phyloP scores from a whole-genome alignment of 192 early-diverging fungal genomes.

The Backusella westeae region DNA sequence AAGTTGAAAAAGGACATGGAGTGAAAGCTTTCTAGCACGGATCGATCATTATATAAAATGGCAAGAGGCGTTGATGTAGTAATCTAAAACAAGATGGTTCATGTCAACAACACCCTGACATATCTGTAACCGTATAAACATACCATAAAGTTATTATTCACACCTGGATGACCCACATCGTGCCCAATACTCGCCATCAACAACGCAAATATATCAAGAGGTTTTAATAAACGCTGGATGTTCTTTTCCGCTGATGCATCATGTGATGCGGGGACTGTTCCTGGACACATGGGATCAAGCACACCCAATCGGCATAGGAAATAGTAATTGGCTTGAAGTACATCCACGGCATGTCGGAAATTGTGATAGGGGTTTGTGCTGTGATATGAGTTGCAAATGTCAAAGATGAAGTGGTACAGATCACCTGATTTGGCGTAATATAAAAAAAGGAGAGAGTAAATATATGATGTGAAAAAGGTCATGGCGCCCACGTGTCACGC shows the following conservation, averaged over 20 bases:
- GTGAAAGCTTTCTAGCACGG: slow-evolving; percentile 97
- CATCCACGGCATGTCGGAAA: slow-evolving; percentile 91
- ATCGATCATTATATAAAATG: slow-evolving; percentile 88
- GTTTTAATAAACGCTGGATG: slow-evolving; percentile 42
- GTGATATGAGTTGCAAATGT: slow-evolving; percentile 49
- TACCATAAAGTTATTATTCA: slow-evolving; percentile 91
- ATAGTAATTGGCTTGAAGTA: slow-evolving; percentile 84
- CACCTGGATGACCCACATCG: slow-evolving; percentile 89
- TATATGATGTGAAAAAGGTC: not conserved
- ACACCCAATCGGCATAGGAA: slow-evolving; percentile 68
- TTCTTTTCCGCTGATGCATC: not conserved
- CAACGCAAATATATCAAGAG: slow-evolving; percentile 67
- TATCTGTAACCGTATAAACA: not conserved
- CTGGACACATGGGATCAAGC: slow-evolving; percentile 18
- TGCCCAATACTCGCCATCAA: slow-evolving; percentile 76
- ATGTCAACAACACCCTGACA: no score
- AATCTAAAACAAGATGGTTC: slow-evolving; percentile 38
- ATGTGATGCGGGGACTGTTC: not conserved
- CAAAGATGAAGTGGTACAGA: slow-evolving; percentile 7
- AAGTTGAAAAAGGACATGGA: slow-evolving; percentile 69
- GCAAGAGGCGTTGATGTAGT: slow-evolving; percentile 78
- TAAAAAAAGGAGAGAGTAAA: not conserved
- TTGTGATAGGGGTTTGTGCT: slow-evolving; percentile 89
- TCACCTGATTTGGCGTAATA: slow-evolving; percentile 12
- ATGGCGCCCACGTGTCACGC: slow-evolving; percentile 14